These are phyloP conservation scores for Diversispora epigaea DNA, from an alignment of 192 early-diverging fungal genomes.

Conservation along the genomic window DNA sequence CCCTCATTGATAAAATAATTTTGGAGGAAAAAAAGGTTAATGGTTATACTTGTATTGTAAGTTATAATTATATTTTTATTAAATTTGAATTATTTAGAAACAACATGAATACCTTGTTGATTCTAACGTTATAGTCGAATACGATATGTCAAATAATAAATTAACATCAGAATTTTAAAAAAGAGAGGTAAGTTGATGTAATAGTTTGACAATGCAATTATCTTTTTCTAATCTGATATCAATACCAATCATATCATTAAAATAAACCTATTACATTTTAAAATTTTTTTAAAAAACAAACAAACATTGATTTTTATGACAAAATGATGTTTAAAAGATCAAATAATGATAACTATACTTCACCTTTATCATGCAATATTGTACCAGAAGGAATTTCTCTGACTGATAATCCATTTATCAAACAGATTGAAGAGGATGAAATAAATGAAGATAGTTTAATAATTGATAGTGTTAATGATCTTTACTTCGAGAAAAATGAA, in stretches of 20 bases:
- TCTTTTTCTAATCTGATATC: too few relatives aligned
- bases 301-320: too few relatives aligned
- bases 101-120: not conserved
- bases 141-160: not conserved
- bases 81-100: slow-evolving; percentile 5
- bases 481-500: not conserved
- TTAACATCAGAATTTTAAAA: not conserved
- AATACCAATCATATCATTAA: too few relatives aligned
- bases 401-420: not conserved
- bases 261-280: too few relatives aligned
- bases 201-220: not conserved
- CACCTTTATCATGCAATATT: not conserved
- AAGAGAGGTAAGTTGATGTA: not conserved
- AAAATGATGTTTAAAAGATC: too few relatives aligned
- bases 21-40: slow-evolving; percentile 2
- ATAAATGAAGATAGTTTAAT: slow-evolving; percentile 3
- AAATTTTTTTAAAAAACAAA: too few relatives aligned
- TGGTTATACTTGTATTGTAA: not conserved
- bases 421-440: not conserved
- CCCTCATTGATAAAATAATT: not conserved
- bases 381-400: not conserved
- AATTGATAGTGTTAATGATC: slow-evolving; percentile 8
- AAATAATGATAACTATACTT: not conserved
- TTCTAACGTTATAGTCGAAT: not conserved
- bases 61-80: not conserved